phyloP scores from a whole-genome alignment of 139 green algal genomes.

The Picochlorum costavermella region DNA sequence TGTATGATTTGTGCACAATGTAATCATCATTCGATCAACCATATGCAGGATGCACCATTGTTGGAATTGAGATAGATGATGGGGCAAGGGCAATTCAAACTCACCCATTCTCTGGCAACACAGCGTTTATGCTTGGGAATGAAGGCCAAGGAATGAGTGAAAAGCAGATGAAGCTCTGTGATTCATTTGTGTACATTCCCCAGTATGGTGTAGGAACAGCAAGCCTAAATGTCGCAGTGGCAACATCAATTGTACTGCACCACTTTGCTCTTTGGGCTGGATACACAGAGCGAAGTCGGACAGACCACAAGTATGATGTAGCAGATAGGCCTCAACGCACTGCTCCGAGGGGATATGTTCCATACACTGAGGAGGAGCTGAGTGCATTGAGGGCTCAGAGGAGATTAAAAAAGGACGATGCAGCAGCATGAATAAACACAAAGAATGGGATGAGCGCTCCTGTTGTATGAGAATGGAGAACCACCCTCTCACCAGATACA shows the following conservation, averaged over 20 bases:
- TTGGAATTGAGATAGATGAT: constrained; percentile 84
- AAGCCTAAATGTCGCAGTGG: constrained; percentile 90
- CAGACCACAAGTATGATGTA: constrained; percentile 20
- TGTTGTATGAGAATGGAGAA: no score
- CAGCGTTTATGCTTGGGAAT: constrained; percentile 89
- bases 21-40: not conserved
- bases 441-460: not conserved
- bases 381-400: not conserved
- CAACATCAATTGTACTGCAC: constrained; percentile 87
- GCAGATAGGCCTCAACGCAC: constrained; percentile 5
- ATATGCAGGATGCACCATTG: constrained; percentile 46
- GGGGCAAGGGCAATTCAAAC: constrained; percentile 53
- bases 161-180: constrained; percentile 73
- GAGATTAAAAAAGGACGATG: not conserved
- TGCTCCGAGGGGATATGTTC: constrained; percentile 1
- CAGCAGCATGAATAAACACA: not conserved
- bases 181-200: constrained; percentile 90
- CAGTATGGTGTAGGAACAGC: constrained; percentile 81
- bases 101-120: constrained; percentile 69
- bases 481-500: no score
- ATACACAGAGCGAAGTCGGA: constrained; percentile 53
- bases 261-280: constrained; percentile 81
- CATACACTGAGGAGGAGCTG: constrained; percentile 4
- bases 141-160: constrained; percentile 80
- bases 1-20: not conserved